Conservation (phyloP, 352 stramenopile genomes). For the Pythium myriotylum region DNA sequence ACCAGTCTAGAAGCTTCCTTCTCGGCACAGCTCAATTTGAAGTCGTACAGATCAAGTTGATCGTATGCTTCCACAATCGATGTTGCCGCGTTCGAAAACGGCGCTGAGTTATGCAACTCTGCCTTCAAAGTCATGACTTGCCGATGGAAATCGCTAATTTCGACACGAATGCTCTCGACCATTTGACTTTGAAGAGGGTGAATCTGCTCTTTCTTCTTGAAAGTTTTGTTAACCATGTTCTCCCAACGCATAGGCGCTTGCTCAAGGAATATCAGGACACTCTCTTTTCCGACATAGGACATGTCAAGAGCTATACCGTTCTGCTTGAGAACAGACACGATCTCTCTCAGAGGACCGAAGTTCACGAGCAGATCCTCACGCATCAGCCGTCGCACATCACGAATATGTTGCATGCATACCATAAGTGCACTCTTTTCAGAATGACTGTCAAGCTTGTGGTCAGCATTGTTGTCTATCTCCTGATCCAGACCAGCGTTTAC, state of each 20-base stretch:
- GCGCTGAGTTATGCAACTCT: conserved; percentile 64
- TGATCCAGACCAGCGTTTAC: conserved; percentile 80
- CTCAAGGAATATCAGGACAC: conserved; percentile 85
- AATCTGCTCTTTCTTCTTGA: conserved; percentile 92
- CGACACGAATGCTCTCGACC: conserved; percentile 77
- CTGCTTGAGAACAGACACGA: conserved; percentile 80
- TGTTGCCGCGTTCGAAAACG: conserved; percentile 38
- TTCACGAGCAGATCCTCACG: conserved; percentile 73
- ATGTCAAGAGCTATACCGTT: conserved; percentile 91
- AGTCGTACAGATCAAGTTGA: conserved; percentile 86
- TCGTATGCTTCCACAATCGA: conserved; percentile 78
- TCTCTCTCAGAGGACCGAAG: conserved; percentile 77
- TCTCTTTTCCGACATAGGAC: conserved; percentile 83
- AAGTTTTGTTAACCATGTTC: conserved; percentile 93
- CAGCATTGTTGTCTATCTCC: conserved; percentile 39
- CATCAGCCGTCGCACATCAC: conserved; percentile 86
- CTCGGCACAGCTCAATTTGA: conserved; percentile 79
- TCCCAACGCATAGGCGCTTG: conserved; percentile 90
- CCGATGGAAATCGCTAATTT: conserved; percentile 77
- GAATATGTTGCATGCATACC: conserved; percentile 89
- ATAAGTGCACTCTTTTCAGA: conserved; percentile 69
- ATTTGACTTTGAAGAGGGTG: conserved; percentile 89
- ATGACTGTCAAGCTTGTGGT: conserved; percentile 42
- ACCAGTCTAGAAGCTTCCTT: conserved; percentile 79
- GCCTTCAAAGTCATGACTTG: conserved; percentile 62